A percentile compares a stretch with the other conserved stretches of the same genome.
phyloP scores from a whole-genome alignment of 176 grass and related monocot genomes.

The Juncus inflexus region DNA sequence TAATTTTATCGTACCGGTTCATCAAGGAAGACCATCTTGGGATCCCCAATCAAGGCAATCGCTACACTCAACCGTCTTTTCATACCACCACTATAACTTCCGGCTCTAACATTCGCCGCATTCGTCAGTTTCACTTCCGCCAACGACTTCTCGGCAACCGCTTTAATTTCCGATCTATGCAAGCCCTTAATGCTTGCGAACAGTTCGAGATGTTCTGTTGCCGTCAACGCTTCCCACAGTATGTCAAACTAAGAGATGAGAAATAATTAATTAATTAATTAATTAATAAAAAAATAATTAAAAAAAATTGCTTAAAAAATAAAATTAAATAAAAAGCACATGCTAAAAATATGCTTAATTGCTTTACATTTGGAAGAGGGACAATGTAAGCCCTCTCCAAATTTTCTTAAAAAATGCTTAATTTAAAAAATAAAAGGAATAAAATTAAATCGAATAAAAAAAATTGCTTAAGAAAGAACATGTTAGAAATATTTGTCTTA shows the following conservation, averaged over 20 bases:
- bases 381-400: neutral
- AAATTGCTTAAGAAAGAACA: no score
- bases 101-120: constrained; percentile 75
- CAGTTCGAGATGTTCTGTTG: constrained; percentile 72
- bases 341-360: constrained; percentile 6
- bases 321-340: constrained; percentile 24
- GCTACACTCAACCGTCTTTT: constrained; percentile 90
- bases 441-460: no score
- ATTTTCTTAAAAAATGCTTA: no score
- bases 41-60: constrained; percentile 84
- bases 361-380: constrained; percentile 6
- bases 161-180: constrained; percentile 57
- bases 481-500: constrained; percentile 11
- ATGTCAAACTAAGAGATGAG: constrained; percentile 62
- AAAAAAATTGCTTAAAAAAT: no score
- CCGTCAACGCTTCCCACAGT: constrained; percentile 90
- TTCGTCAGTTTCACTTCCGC: constrained; percentile 83
- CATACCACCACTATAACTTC: constrained; percentile 96
- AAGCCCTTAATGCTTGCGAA: constrained; percentile 98
- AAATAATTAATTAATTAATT: no score
- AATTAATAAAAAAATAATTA: no score
- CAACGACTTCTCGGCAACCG: constrained; percentile 69
- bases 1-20: constrained; percentile 60
- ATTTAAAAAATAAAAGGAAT: no score
- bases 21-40: constrained; percentile 90